Evolutionary conservation across 2,329 filamentous ascomycete genomes (phyloP).

Genomic region (Chaetomium sp.): DNA sequence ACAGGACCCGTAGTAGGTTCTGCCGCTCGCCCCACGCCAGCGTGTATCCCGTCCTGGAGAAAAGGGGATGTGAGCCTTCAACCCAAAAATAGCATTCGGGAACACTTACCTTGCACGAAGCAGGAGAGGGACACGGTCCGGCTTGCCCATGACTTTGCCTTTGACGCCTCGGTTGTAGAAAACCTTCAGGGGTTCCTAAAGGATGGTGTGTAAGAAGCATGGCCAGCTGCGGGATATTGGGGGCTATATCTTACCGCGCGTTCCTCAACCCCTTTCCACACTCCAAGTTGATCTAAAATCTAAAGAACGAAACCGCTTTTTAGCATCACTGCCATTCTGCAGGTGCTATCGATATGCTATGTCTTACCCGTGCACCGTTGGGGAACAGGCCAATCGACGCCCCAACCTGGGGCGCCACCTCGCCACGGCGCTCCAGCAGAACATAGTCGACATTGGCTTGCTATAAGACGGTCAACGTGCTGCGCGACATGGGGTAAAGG

Average conservation of each 20-base stretch:
- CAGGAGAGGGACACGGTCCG: slow-evolving; percentile 31
- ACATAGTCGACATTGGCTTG: slow-evolving; percentile 44
- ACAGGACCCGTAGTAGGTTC: slow-evolving; percentile 41
- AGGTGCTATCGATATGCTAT: too few relatives aligned
- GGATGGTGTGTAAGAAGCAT: not conserved
- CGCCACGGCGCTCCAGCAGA: slow-evolving; percentile 42
- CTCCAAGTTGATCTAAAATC: slow-evolving; percentile 41
- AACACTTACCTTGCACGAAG: slow-evolving; percentile 11
- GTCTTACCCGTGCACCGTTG: slow-evolving; percentile 34
- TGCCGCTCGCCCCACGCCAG: slow-evolving; percentile 41
- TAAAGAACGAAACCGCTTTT: not conserved
- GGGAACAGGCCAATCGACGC: slow-evolving; percentile 40
- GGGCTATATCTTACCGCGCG: slow-evolving; percentile 29
- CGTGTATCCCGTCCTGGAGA: slow-evolving; percentile 32
- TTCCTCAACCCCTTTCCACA: slow-evolving; percentile 32
- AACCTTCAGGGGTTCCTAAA: slow-evolving; percentile 27
- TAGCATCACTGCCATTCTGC: not conserved
- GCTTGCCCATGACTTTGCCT: slow-evolving; percentile 27
- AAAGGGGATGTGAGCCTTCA: not conserved
- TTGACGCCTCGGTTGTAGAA: slow-evolving; percentile 33
- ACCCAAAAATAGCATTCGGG: too few relatives aligned
- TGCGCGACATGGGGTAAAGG: not conserved
- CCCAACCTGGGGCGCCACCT: slow-evolving; percentile 39
- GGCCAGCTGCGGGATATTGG: not conserved
- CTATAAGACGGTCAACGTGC: not conserved